Evolutionary conservation across 1,139 yeast genomes (phyloP).

Genomic region (Entelexis sorbosivorans): DNA sequence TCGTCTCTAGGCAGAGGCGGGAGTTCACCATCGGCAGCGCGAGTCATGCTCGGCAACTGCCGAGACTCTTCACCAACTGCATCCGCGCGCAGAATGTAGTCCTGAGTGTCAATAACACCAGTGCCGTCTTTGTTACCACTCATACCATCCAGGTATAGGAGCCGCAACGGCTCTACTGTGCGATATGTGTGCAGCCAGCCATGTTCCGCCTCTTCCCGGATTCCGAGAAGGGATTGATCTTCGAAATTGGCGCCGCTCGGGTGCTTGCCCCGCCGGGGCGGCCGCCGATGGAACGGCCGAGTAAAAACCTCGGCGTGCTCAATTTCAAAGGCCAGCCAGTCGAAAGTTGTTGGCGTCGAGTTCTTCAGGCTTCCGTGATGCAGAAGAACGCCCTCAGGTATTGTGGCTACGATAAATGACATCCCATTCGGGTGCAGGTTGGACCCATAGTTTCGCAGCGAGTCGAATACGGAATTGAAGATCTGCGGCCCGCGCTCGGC

Average conservation of each 20-base stretch:
- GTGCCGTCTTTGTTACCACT: slow-evolving; percentile 5
- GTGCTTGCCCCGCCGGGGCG: too few species aligned
- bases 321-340: not conserved
- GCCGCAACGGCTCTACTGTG: not conserved
- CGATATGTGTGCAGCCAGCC: slow-evolving; percentile 3
- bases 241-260: too few species aligned
- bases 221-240: too few species aligned
- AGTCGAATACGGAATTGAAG: not conserved
- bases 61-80: not conserved
- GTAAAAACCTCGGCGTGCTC: not conserved
- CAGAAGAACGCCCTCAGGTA: slow-evolving; percentile 1
- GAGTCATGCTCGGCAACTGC: not conserved
- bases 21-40: not conserved
- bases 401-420: not conserved
- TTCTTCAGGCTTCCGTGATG: not conserved
- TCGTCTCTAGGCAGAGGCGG: not conserved
- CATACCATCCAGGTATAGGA: not conserved
- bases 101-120: not conserved
- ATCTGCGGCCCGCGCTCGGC: slow-evolving; percentile 5
- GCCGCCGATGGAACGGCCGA: not conserved
- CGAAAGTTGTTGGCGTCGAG: not conserved
- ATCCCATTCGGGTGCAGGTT: slow-evolving; percentile 1
- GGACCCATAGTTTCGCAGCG: not conserved
- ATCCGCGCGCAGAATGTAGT: slow-evolving; percentile 1
- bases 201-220: not conserved